phyloP scores from a whole-genome alignment of 1,284 basidiomycete genomes.

The Golubevia sp. region DNA sequence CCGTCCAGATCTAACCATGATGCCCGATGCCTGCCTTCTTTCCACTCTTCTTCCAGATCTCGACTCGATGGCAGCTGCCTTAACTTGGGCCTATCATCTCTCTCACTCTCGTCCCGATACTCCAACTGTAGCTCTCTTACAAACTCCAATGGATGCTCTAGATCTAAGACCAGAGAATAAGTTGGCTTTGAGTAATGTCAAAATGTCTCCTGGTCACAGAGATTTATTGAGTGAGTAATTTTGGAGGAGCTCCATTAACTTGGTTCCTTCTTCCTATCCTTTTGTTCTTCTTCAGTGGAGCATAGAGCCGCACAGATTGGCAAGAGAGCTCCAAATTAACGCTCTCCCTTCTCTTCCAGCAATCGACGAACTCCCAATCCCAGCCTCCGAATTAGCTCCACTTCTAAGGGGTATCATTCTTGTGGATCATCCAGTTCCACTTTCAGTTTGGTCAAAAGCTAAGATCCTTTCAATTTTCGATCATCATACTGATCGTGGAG shows the following conservation, averaged over 20 bases:
- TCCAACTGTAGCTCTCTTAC: slow-evolving; percentile 29
- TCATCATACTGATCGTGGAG: slow-evolving; percentile 58
- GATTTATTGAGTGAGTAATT: slow-evolving; percentile 49
- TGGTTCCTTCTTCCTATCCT: not conserved
- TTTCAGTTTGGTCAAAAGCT: slow-evolving; percentile 41
- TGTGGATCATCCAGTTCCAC: slow-evolving; percentile 61
- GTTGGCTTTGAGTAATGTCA: slow-evolving; percentile 48
- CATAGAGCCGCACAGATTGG: not conserved
- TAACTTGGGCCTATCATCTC: slow-evolving; percentile 55
- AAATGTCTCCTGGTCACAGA: slow-evolving; percentile 57
- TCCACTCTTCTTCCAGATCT: slow-evolving; percentile 27
- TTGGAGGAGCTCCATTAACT: not conserved
- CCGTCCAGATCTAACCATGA: no score
- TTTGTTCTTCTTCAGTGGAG: no score
- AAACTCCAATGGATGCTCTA: slow-evolving; percentile 52
- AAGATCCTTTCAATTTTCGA: slow-evolving; percentile 52
- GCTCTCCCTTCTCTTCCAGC: slow-evolving; percentile 17
- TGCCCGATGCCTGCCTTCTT: no score
- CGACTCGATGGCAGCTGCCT: slow-evolving; percentile 52
- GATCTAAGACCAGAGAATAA: slow-evolving; percentile 62
- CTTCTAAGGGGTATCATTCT: slow-evolving; percentile 54
- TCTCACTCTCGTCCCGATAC: slow-evolving; percentile 34
- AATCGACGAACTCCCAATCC: slow-evolving; percentile 61
- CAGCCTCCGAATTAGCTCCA: slow-evolving; percentile 43
- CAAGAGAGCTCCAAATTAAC: no score